Evolutionary conservation across 2,329 filamentous ascomycete species (phyloP), one percentile per base, ranked within the genome.

Genomic region (Penicillium sp.): DNA sequence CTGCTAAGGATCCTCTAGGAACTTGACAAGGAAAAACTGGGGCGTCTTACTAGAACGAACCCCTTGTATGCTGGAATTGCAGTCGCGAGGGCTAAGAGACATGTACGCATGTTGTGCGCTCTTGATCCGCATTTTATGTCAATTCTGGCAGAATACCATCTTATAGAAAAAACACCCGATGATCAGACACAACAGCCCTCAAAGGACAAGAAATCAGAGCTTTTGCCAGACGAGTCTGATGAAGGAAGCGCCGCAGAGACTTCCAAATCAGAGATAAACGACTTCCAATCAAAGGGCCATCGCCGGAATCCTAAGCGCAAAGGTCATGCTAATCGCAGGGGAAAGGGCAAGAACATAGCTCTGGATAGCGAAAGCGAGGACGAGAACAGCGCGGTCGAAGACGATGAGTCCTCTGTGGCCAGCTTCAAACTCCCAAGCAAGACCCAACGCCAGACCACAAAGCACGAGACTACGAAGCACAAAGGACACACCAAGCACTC

Each of bases 51-150:
- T 8, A 3, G 0, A 16, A 8, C 20, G 2, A 45, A 0, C 18
- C 13, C 18, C 1, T 2, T 0, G 1, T 1, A 1, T 32, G 29
- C 18, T 22, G 0, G 0, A 13, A 0, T 0, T 1, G n/a, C 3
- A 45, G 13, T 31, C 6, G 3, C 5, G 8, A 2, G 0, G 0
- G 42, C 24, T 5, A 31, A 13, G 42, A 3, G 2, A 44, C 18
- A 18, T 10, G 1, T 18, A 4, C 0, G 5, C 6, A 31, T 0
- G 3, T 8, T 44, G 18, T 29, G 10, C 18, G 7, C 11, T 20
- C 2, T 4, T 31, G 11, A 45, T 31, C 2, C n/a, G 4, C 1
- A 1, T 3, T 0, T 31, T 7, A 1, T 20, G n/a, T 9, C 26
- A n/a, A 31, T 7, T 29, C 1, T 14, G 2, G 3, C 24, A 2